Conservation (phyloP, 768 basidiomycete species). For the Clitopilus passeckerianus region DNA sequence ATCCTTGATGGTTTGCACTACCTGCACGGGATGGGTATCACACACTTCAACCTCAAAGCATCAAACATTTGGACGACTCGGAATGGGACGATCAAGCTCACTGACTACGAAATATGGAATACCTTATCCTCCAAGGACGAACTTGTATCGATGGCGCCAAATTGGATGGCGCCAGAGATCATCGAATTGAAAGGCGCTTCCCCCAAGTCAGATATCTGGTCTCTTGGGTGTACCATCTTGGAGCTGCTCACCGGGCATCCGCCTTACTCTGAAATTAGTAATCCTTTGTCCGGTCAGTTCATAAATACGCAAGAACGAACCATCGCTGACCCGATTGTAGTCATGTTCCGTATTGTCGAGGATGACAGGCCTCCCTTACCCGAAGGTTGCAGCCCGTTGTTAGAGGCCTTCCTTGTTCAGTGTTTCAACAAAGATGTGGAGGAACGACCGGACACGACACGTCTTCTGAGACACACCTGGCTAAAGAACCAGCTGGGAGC, state of each 20-base stretch:
- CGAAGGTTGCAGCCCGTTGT: slow-evolving; percentile 65
- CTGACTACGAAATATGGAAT: slow-evolving; percentile 96
- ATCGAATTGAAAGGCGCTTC: slow-evolving; percentile 93
- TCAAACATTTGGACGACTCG: slow-evolving; percentile 97
- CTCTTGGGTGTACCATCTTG: slow-evolving; percentile 88
- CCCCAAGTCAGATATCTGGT: slow-evolving; percentile 95
- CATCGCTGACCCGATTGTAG: slow-evolving; percentile 20
- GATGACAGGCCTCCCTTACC: slow-evolving; percentile 88
- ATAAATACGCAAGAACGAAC: neutral
- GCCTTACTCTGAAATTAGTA: slow-evolving; percentile 85
- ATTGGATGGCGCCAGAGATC: slow-evolving; percentile 99
- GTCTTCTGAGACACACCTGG: slow-evolving; percentile 90
- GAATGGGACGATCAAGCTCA: slow-evolving; percentile 93
- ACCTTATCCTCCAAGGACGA: slow-evolving; percentile 82
- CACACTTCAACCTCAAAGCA: slow-evolving; percentile 97
- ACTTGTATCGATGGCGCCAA: slow-evolving; percentile 75
- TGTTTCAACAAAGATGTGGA: slow-evolving; percentile 90
- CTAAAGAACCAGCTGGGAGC: slow-evolving; percentile 80
- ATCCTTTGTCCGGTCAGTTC: slow-evolving; percentile 80
- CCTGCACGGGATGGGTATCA: slow-evolving; percentile 83
- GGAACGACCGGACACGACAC: slow-evolving; percentile 74
- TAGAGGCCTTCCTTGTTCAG: slow-evolving; percentile 74
- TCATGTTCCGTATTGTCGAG: slow-evolving; percentile 97
- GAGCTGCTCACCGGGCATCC: slow-evolving; percentile 91
- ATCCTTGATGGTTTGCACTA: slow-evolving; percentile 94